Evolutionary conservation across 768 basidiomycete species (phyloP).

Genomic region (Tylopilus plumbeoviolaceoides): DNA sequence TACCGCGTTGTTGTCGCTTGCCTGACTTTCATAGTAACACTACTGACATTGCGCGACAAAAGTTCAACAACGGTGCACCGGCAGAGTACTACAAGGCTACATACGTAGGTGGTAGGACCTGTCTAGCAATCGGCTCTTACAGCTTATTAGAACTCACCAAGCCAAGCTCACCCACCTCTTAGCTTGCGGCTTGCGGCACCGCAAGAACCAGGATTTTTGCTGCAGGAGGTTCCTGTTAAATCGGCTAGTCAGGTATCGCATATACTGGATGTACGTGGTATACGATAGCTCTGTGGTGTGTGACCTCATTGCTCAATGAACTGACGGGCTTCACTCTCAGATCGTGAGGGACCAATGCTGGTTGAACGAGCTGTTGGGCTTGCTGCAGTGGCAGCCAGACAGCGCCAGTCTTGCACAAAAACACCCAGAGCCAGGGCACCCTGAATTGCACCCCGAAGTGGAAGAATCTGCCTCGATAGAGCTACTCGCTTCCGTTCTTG

Average conservation of each 20-base stretch:
- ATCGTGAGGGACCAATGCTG: conserved; percentile 80
- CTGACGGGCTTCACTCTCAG: neutral
- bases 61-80: conserved; percentile 54
- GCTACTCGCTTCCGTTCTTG: conserved; percentile 61
- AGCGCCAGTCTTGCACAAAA: conserved; percentile 1
- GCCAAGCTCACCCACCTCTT: conserved; percentile 63
- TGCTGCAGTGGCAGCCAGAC: conserved; percentile 62
- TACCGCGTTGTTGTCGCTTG: neutral
- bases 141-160: conserved; percentile 54
- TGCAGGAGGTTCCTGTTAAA: conserved; percentile 68
- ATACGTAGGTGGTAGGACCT: conserved; percentile 47
- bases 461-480: conserved; percentile 41
- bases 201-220: conserved; percentile 70
- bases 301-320: neutral
- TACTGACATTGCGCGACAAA: conserved; percentile 12
- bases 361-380: conserved; percentile 67
- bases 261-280: conserved; percentile 58
- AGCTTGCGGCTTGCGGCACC: conserved; percentile 63
- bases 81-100: conserved; percentile 63
- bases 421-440: neutral
- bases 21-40: neutral
- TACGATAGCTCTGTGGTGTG: neutral
- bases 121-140: neutral
- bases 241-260: conserved; percentile 73
- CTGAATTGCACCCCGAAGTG: conserved; percentile 24